These are phyloP conservation scores for Fusarium sp. DNA, from an alignment of 2,329 filamentous ascomycete genomes.

Conservation along the genomic window DNA sequence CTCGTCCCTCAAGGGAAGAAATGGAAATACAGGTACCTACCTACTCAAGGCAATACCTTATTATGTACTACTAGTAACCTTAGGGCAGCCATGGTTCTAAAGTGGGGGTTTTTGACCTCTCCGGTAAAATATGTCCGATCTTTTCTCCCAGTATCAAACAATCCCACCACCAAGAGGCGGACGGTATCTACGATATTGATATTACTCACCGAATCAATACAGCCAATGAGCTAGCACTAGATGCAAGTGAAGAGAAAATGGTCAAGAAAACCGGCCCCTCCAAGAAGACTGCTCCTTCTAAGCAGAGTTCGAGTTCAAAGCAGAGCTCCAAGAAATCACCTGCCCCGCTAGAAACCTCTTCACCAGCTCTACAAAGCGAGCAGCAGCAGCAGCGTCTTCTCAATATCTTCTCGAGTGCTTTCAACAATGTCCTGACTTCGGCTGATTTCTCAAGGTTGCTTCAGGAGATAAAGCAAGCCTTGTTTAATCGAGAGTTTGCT, in stretches of 20 bases:
- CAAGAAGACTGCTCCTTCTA: constrained; percentile 36
- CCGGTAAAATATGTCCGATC: constrained; percentile 22
- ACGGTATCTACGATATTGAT: constrained; percentile 8
- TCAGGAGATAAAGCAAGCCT: constrained; percentile 84
- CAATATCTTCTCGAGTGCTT: constrained; percentile 76
- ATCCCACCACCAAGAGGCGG: not conserved
- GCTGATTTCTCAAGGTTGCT: constrained; percentile 65
- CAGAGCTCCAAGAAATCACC: constrained; percentile 31
- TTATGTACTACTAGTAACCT: not conserved
- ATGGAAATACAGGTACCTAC: not conserved
- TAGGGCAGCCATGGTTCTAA: constrained; percentile 17
- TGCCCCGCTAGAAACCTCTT: constrained; percentile 16
- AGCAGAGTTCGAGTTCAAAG: constrained; percentile 20
- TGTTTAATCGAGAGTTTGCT: constrained; percentile 87
- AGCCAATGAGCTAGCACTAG: constrained; percentile 3
- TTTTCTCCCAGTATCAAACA: constrained; percentile 9
- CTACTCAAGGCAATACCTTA: not conserved
- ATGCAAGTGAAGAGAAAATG: constrained; percentile 33
- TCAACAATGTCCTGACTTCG: constrained; percentile 61
- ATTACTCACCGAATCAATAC: not conserved
- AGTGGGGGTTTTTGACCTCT: constrained; percentile 23
- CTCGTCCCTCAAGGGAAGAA: not conserved
- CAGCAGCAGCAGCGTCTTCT: constrained; percentile 73
- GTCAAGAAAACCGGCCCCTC: constrained; percentile 38
- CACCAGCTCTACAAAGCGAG: constrained; percentile 29